These are phyloP conservation scores for Penicillium verhagenii DNA, from an alignment of 495 filamentous ascomycete genomes.

Conservation along the genomic window DNA sequence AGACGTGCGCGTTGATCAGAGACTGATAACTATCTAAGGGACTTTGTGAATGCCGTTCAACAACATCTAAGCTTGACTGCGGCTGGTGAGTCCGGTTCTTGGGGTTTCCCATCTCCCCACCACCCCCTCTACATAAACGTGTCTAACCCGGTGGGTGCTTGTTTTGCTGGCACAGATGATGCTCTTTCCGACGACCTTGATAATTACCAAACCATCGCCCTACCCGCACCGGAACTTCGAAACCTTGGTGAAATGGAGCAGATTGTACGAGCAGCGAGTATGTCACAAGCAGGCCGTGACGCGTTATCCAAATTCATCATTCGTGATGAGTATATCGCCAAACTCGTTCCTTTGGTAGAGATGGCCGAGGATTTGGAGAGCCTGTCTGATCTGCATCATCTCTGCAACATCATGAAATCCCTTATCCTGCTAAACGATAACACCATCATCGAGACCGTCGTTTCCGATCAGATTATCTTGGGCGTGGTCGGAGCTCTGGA, in stretches of 20 bases:
- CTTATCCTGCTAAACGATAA: conserved; percentile 93
- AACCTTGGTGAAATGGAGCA: conserved; percentile 81
- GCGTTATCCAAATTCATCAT: conserved; percentile 87
- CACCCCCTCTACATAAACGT: background rate
- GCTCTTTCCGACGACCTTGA: conserved; percentile 90
- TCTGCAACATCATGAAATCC: conserved; percentile 98
- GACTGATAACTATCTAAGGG: conserved; percentile 54
- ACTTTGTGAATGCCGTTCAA: conserved; percentile 85
- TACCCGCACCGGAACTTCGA: conserved; percentile 75
- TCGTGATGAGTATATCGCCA: conserved; percentile 78
- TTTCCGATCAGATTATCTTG: conserved; percentile 82
- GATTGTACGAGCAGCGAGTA: conserved; percentile 71
- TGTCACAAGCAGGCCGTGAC: conserved; percentile 75
- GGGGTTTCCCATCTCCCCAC: background rate
- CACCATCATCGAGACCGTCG: conserved; percentile 86
- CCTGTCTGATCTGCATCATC: conserved; percentile 75
- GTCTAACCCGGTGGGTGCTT: conserved; percentile 6
- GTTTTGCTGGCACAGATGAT: conserved; percentile 59
- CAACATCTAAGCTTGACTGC: conserved; percentile 54
- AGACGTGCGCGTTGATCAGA: conserved; percentile 1
- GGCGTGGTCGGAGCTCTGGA: conserved; percentile 96
- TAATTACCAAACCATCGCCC: conserved; percentile 60
- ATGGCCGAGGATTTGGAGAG: conserved; percentile 90
- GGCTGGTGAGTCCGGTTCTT: conserved; percentile 40
- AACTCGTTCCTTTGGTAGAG: conserved; percentile 79